Conservation (phyloP, 2,329 filamentous ascomycete genomes). For the Pseudogymnoascus sp. region DNA sequence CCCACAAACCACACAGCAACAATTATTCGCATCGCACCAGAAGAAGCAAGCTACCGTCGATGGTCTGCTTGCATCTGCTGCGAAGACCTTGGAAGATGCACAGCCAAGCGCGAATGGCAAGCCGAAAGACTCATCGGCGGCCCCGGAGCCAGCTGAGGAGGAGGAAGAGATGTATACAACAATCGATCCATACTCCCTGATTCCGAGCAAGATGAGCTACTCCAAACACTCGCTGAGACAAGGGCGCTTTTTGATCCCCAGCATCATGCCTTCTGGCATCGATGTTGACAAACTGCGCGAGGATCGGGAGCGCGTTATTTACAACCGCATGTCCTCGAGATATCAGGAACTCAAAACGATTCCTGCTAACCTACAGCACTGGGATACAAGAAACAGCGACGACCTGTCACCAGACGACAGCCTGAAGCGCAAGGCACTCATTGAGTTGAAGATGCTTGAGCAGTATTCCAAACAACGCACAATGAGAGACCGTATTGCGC, state of each 20-base stretch:
- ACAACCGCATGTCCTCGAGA: slow-evolving; percentile 81
- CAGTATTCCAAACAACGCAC: slow-evolving; percentile 83
- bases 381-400: slow-evolving; percentile 68
- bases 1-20: slow-evolving; percentile 69
- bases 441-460: slow-evolving; percentile 88
- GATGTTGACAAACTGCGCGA: slow-evolving; percentile 80
- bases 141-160: slow-evolving; percentile 22
- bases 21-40: slow-evolving; percentile 69
- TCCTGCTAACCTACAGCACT: slow-evolving; percentile 77
- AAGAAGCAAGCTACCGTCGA: slow-evolving; percentile 39
- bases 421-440: slow-evolving; percentile 80
- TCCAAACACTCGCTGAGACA: slow-evolving; percentile 68
- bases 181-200: slow-evolving; percentile 49
- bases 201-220: slow-evolving; percentile 58
- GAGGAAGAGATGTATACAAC: slow-evolving; percentile 19
- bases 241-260: slow-evolving; percentile 73
- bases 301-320: slow-evolving; percentile 79
- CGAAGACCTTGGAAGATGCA: slow-evolving; percentile 20
- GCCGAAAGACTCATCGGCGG: slow-evolving; percentile 26
- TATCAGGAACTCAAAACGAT: slow-evolving; percentile 77
- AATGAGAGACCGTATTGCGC: slow-evolving; percentile 77
- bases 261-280: slow-evolving; percentile 80
- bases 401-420: slow-evolving; percentile 68
- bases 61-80: slow-evolving; percentile 17
- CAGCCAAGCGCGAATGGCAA: slow-evolving; percentile 35